Percentiles rank a stretch among this genome's conserved stretches.
Conservation (phyloP, 192 early-diverging fungal genomes). For the Gaertneriomyces semiglobifer region DNA sequence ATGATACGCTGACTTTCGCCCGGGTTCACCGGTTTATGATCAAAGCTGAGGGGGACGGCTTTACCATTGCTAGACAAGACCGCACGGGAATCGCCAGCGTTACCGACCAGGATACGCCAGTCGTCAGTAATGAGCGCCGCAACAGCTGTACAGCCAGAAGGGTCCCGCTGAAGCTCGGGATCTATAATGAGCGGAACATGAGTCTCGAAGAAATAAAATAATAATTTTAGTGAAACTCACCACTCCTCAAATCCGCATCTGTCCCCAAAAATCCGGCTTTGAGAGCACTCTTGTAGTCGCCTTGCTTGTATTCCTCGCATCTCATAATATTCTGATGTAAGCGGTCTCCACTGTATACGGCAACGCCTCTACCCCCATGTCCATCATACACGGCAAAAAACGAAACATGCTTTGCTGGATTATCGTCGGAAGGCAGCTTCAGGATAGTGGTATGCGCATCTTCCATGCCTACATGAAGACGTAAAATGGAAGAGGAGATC, state of each 20-base stretch:
- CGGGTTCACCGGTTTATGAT: conserved; percentile 93
- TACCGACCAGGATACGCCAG: conserved; percentile 75
- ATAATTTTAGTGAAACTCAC: conserved; percentile 32
- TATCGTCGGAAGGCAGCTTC: conserved; percentile 48
- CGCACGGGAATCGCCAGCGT: conserved; percentile 95
- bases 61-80: conserved; percentile 78
- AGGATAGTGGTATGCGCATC: conserved; percentile 91
- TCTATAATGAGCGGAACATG: conserved; percentile 39
- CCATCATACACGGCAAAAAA: conserved; percentile 99
- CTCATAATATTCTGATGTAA: conserved; percentile 71
- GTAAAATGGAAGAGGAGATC: neutral
- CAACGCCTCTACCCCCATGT: conserved; percentile 81
- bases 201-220: no score
- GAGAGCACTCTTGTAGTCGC: conserved; percentile 72
- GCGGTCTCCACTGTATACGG: conserved; percentile 75
- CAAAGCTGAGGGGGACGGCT: conserved; percentile 75
- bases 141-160: conserved; percentile 98
- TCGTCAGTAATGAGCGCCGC: conserved; percentile 79
- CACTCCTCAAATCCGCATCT: conserved; percentile 73
- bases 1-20: conserved; percentile 82
- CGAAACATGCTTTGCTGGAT: conserved; percentile 46
- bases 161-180: conserved; percentile 71
- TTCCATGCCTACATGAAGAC: conserved; percentile 74
- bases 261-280: conserved; percentile 77
- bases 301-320: conserved; percentile 60